Conservation (phyloP, 73 alveolate species). For the Paramecium primaurelia region DNA sequence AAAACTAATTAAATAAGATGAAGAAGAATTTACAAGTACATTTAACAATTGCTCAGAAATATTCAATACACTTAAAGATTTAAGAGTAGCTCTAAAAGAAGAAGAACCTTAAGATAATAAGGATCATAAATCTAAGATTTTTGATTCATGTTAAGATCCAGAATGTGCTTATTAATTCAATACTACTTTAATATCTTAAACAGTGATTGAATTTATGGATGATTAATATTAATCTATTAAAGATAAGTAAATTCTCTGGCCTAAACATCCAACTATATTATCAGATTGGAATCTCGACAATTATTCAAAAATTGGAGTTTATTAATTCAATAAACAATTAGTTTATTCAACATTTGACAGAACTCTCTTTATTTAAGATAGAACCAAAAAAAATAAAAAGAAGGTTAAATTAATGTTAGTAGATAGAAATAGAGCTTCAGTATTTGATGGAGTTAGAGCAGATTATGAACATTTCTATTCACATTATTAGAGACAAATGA, state of each 20-base stretch:
- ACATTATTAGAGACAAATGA: background rate
- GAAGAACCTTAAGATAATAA: background rate
- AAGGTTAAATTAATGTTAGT: slow-evolving; percentile 22
- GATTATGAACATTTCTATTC: slow-evolving; percentile 2
- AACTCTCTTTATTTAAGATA: background rate
- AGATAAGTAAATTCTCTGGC: background rate
- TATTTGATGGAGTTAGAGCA: slow-evolving; percentile 47
- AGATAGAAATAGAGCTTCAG: slow-evolving; percentile 8
- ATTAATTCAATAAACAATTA: background rate
- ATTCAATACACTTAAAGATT: slow-evolving; percentile 3
- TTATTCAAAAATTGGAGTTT: background rate
- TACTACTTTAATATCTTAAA: background rate
- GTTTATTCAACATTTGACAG: background rate
- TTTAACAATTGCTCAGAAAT: background rate
- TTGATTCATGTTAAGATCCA: background rate
- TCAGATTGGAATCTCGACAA: background rate
- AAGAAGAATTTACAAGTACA: background rate
- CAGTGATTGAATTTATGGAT: slow-evolving; percentile 34
- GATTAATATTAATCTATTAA: background rate
- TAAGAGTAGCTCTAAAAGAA: background rate
- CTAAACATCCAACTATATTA: slow-evolving; percentile 25
- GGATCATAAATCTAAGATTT: background rate
- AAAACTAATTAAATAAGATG: slow-evolving; percentile 4
- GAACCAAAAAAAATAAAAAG: slow-evolving; percentile 44
- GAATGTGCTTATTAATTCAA: slow-evolving; percentile 3